Base-by-base conservation (phyloP, 305 asterid genomes). In the Coffea humblotiana region DNA sequence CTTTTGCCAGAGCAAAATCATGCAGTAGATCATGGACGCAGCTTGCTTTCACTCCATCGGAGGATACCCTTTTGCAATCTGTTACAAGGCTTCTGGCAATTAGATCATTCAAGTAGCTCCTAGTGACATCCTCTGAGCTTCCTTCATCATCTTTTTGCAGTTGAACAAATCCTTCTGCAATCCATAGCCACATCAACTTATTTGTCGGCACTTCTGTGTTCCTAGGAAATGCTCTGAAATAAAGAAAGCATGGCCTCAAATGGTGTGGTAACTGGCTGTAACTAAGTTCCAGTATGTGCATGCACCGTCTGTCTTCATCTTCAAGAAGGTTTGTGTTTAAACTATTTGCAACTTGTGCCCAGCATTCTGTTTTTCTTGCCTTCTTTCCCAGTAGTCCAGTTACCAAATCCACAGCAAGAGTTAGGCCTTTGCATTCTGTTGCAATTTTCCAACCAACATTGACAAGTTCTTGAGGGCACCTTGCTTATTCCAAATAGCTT, bases 111-210 rank as follows among this genome's bases (percentile, higher is more conserved):
- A 83, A 32, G 54, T 75, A 80, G 16, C 21, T 66, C 49, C 52
- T 8, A 18, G 81, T 85, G 45, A 45, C 21, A 56, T 72, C 75
- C 73, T 84, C 84, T 11, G n/a, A 16, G 19, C 43, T 43, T 77
- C 32, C 72, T 9, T 3, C 0, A 3, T 35, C 12, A 25, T 58
- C 45, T 29, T 10, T 56, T 48, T 76, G 75, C 1, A 45, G 35
- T n/a, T 71, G 58, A 48, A 72, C 13, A n/a, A 48, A 72, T 18
- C 76, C 76, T 72, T 72, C 58, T 71, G 75, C 75, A 8, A 72
- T 72, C 68, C 68, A 63, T 12, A 63, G 2, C 15, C 18, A 63
- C 71, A 29, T 29, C 11, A 66, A 66, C 23, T 32, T 7, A 13
- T 9, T 3, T 13, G 3, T 0, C 1, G 3, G 71, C 14, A 12